These are phyloP conservation scores for Dryas alaskensis DNA, from an alignment of 306 rosid species.

Conservation along the genomic window DNA sequence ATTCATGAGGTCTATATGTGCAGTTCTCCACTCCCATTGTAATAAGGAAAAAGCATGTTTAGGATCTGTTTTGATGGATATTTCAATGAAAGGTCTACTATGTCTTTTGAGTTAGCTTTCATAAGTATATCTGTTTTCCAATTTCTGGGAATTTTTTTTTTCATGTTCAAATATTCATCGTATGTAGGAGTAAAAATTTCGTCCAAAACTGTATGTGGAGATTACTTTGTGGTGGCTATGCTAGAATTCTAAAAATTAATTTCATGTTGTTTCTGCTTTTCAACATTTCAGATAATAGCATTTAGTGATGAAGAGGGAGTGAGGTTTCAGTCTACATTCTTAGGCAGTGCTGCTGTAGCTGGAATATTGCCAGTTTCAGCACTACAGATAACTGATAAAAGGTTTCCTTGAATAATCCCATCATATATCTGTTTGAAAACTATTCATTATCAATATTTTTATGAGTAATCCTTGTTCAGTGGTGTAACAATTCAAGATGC, in stretches of 20 bases:
- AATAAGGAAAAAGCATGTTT: neutral
- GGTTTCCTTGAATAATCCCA: conserved; percentile 43
- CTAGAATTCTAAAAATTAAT: conserved; percentile 1
- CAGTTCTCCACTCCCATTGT: neutral
- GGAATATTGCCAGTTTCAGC: conserved; percentile 69
- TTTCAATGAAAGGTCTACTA: no score
- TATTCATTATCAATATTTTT: conserved; percentile 18
- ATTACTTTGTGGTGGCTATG: conserved; percentile 3
- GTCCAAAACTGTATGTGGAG: neutral
- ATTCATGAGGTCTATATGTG: neutral
- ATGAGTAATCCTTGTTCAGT: conserved; percentile 42
- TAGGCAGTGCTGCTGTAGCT: conserved; percentile 89
- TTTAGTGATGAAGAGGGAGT: conserved; percentile 98
- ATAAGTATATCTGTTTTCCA: neutral
- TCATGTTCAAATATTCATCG: neutral
- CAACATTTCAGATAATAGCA: conserved; percentile 74
- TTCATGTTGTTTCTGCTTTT: conserved; percentile 14
- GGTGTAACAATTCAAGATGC: conserved; percentile 55
- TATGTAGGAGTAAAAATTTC: neutral
- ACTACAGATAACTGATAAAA: conserved; percentile 69
- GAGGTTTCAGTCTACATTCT: conserved; percentile 88
- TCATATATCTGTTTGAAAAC: neutral
- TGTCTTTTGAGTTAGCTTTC: neutral
- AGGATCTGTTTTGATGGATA: neutral
- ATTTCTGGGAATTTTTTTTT: neutral